Base-by-base conservation (phyloP, 2,329 filamentous ascomycete species). In the Xylaria sp. region DNA sequence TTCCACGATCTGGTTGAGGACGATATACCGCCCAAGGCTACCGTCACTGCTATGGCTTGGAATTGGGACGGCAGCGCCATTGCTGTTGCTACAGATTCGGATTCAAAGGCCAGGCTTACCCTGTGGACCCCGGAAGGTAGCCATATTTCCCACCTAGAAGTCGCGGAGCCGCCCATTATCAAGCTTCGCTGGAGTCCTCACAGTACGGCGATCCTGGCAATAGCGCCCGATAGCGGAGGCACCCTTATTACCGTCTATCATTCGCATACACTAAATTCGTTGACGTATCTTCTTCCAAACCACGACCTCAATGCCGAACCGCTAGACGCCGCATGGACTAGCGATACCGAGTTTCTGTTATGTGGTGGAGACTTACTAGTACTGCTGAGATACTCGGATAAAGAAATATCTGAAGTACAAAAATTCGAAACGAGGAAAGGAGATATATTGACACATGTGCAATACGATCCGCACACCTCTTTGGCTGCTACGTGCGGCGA, bases 121-220 rank as follows among this genome's bases (percentile, higher is more conserved):
- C 83, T 91, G 20, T 90, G 87, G 85, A 82, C 82, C 9, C 80
- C 81, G 1, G 86, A 89, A 67, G 88, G 88, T 20, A 81, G 80
- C 31, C 81, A 82, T 61, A 73, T 88, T 28, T 83, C 88, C 58
- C 82, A 84, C 25, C 86, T 89, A 77, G 85, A 89, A 72, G 83
- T 87, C 31, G 81, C 87, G 46, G 88, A 90, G 72, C 84, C 88
- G n/a, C 88, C 89, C 15, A 82, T 91, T 57, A 85, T 89, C 73
- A 89, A 88, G 76, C 81, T 91, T 25, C 84, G 84, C 56, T 91
- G 89, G 88, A 90, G 88, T 75, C 85, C 85, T 1, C 83, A 80
- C 71, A 86, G 86, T 69, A 82, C 83, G 0, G 83, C 84, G n/a
- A 83, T 90, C 39, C 80, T 91, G 15, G 84, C 85, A 69, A 84